These are phyloP conservation scores for Epichloe gansuensis DNA, from an alignment of 2,329 filamentous ascomycete genomes.

Conservation along the genomic window DNA sequence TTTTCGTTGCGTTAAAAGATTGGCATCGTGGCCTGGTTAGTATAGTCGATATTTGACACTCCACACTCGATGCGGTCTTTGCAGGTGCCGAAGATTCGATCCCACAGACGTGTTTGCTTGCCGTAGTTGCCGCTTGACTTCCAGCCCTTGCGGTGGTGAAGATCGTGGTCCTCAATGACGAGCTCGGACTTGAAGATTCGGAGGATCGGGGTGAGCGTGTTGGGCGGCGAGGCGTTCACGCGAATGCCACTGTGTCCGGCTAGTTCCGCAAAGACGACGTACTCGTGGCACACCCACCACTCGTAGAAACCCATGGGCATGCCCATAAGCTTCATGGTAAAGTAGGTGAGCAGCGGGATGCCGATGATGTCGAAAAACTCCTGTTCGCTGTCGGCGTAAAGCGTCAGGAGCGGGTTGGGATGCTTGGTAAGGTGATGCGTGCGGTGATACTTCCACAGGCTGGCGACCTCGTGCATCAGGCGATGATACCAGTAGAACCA, in stretches of 20 bases:
- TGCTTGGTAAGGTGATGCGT: conserved; percentile 7
- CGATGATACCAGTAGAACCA: conserved; percentile 8
- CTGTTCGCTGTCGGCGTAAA: conserved; percentile 5
- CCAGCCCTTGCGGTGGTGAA: conserved; percentile 7
- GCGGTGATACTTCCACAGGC: conserved; percentile 6
- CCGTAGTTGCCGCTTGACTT: conserved; percentile 6
- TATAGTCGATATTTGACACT: too few relatives aligned
- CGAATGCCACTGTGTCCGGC: conserved; percentile 5
- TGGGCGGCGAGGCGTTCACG: conserved; percentile 1
- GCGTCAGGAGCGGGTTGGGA: conserved; percentile 3
- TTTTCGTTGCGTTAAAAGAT: too few relatives aligned
- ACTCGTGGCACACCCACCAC: conserved; percentile 7
- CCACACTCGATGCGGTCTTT: conserved; percentile 2
- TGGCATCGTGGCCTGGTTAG: too few relatives aligned
- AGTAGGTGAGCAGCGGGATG: conserved; percentile 5
- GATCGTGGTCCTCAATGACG: conserved; percentile 5
- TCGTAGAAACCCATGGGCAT: conserved; percentile 7
- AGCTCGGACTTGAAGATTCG: neutral
- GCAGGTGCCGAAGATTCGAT: conserved; percentile 5
- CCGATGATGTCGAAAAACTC: conserved; percentile 5
- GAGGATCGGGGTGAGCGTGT: conserved; percentile 2
- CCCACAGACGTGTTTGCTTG: conserved; percentile 6
- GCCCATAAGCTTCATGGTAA: conserved; percentile 4
- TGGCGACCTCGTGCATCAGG: conserved; percentile 4
- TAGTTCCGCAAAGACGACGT: conserved; percentile 5